Evolutionary conservation across 805 yeast genomes (phyloP).

Genomic region (Ogataea thermomethanolica): DNA sequence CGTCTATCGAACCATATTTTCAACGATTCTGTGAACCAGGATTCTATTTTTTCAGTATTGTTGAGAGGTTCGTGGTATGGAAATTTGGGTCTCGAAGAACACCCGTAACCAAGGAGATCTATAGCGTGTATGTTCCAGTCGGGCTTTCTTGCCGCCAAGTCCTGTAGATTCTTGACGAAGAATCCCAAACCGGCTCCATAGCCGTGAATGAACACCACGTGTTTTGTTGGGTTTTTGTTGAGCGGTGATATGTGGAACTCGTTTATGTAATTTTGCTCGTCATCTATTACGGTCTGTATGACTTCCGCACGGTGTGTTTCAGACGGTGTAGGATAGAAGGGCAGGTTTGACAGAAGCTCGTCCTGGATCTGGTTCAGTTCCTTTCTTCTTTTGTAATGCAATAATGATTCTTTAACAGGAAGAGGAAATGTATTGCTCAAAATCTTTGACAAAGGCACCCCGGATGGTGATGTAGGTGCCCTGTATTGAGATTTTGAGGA

Average conservation of each 20-base stretch:
- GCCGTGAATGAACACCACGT: conserved; percentile 82
- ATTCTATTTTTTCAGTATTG: conserved; percentile 49
- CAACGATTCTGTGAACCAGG: conserved; percentile 62
- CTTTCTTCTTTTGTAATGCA: conserved; percentile 42
- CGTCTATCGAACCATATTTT: conserved; percentile 57
- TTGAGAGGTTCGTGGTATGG: conserved; percentile 36
- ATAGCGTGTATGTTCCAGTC: conserved; percentile 79
- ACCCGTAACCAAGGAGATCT: conserved; percentile 88
- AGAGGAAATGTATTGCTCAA: conserved; percentile 58
- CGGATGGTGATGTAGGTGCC: conserved; percentile 63
- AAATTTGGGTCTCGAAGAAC: conserved; percentile 77
- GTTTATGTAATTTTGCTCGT: conserved; percentile 53
- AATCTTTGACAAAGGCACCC: conserved; percentile 56
- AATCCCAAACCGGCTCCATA: conserved; percentile 90
- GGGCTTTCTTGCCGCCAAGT: conserved; percentile 29
- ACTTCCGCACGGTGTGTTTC: conserved; percentile 44
- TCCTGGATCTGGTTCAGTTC: conserved; percentile 34
- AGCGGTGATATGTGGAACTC: conserved; percentile 63
- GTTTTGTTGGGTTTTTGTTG: conserved; percentile 29
- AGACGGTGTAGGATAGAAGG: conserved; percentile 56
- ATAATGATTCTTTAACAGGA: conserved; percentile 45
- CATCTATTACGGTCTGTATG: conserved; percentile 53
- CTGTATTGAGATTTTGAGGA: conserved; percentile 31
- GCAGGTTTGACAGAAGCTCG: conserved; percentile 48
- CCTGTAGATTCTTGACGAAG: conserved; percentile 65